These are phyloP conservation scores for Helminthosporium solani DNA, from an alignment of 2,329 filamentous ascomycete species.

Conservation along the genomic window DNA sequence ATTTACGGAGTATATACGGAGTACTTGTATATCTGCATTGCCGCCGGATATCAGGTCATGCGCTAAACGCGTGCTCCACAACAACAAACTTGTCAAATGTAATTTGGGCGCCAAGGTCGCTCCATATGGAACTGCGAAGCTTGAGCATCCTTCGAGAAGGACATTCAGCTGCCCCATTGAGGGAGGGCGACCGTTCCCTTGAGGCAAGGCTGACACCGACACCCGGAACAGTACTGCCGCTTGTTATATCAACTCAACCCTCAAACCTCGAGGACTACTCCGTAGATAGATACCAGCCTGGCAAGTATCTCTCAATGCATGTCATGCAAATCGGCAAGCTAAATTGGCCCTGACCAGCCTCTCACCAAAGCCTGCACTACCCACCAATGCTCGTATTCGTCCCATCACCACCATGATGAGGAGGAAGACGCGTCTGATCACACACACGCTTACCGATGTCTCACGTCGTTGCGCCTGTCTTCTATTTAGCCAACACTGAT, in stretches of 20 bases:
- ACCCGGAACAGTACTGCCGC: neutral
- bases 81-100: neutral
- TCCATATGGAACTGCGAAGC: constrained; percentile 7
- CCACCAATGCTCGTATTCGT: neutral
- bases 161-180: neutral
- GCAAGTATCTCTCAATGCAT: no score
- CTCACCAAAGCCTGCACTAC: neutral
- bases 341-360: no score
- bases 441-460: constrained; percentile 4
- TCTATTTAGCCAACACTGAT: constrained; percentile 18
- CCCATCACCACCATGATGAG: constrained; percentile 1
- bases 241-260: neutral
- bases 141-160: constrained; percentile 12
- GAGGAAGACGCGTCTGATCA: constrained; percentile 2
- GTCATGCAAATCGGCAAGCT: no score
- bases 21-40: constrained; percentile 5
- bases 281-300: no score
- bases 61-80: neutral
- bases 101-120: neutral
- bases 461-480: constrained; percentile 8
- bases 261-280: no score
- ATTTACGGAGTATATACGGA: no score
- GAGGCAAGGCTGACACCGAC: neutral
- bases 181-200: neutral
- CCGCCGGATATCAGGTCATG: constrained; percentile 1